These are phyloP conservation scores for Rhipidocladum racemiflorum DNA, from an alignment of 176 grass and related monocot species.

Conservation along the genomic window DNA sequence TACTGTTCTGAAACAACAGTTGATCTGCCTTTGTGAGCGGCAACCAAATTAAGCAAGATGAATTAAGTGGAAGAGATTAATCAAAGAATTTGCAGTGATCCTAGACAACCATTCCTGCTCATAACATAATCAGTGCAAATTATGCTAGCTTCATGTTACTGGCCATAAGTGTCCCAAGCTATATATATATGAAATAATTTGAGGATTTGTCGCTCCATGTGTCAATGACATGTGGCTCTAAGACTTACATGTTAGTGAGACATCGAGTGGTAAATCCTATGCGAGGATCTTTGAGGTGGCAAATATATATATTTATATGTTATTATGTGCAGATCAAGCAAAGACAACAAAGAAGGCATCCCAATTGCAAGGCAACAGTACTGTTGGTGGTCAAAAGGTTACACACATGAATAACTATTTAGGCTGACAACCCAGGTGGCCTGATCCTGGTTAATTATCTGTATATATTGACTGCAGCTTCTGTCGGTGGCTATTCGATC, in stretches of 20 bases:
- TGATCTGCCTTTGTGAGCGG: background rate
- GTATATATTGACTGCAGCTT: conserved; percentile 29
- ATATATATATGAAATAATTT: background rate
- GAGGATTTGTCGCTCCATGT: too few relatives aligned
- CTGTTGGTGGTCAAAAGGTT: background rate
- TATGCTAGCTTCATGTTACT: background rate
- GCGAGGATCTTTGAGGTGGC: too few relatives aligned
- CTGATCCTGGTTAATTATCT: background rate
- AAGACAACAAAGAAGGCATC: background rate
- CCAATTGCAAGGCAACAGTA: conserved; percentile 12
- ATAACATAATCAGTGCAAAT: background rate
- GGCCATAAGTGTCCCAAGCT: background rate
- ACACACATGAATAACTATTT: background rate
- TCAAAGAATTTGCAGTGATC: background rate
- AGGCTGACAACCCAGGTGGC: conserved; percentile 19
- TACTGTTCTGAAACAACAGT: background rate
- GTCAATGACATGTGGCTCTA: too few relatives aligned
- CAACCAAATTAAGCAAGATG: background rate
- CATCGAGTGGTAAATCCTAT: too few relatives aligned
- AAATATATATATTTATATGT: too few relatives aligned
- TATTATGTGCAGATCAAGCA: background rate
- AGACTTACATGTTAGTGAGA: too few relatives aligned
- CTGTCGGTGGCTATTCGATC: conserved; percentile 18
- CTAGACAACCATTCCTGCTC: background rate
- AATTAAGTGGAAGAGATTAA: background rate